Conservation (phyloP, 2,329 filamentous ascomycete genomes). For the Diaporthe amygdali region DNA sequence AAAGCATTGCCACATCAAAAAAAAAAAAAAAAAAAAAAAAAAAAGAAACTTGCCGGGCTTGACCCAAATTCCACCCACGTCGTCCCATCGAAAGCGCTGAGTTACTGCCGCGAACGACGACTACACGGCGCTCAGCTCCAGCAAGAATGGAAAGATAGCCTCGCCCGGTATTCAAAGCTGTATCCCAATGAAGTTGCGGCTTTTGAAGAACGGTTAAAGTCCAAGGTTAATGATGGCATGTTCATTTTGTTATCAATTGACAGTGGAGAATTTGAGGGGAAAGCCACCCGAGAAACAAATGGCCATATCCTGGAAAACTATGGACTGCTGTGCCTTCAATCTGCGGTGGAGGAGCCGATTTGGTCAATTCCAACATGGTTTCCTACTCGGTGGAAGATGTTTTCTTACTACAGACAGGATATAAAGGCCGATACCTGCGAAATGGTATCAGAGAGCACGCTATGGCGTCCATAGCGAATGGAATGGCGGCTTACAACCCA, state of each 20-base stretch:
- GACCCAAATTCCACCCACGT: constrained; percentile 49
- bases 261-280: constrained; percentile 21
- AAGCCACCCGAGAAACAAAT: constrained; percentile 46
- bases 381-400: constrained; percentile 51
- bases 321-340: constrained; percentile 21
- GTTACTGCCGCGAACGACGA: constrained; percentile 54
- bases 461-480: constrained; percentile 63
- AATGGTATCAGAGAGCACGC: constrained; percentile 66
- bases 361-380: constrained; percentile 51
- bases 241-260: constrained; percentile 8
- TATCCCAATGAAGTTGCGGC: constrained; percentile 47
- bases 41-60: constrained; percentile 48
- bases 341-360: constrained; percentile 43
- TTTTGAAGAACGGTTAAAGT: not conserved
- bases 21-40: too few species aligned
- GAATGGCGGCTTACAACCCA: constrained; percentile 60
- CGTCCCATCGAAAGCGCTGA: constrained; percentile 46
- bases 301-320: constrained; percentile 15
- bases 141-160: constrained; percentile 49
- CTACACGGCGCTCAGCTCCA: constrained; percentile 48
- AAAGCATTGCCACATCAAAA: constrained; percentile 60
- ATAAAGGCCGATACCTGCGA: constrained; percentile 59
- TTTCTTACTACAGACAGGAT: constrained; percentile 43
- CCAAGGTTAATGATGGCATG: not conserved
- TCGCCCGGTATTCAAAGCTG: constrained; percentile 45